Conservation (phyloP, 73 alveolate genomes). For the Tetrahymena thermophila region DNA sequence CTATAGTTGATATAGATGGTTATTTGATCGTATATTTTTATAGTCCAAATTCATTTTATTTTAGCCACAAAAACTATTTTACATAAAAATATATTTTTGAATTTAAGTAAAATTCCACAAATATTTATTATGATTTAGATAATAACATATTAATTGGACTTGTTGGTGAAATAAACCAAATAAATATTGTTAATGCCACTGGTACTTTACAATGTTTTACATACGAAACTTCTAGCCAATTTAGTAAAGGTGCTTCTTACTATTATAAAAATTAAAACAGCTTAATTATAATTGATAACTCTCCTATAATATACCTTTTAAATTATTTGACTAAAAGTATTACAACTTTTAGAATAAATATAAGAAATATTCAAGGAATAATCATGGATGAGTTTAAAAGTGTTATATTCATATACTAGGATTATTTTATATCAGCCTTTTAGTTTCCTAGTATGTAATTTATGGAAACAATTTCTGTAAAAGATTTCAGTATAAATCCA, state of each 20-base stretch:
- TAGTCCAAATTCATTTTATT: neutral
- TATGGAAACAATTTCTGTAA: neutral
- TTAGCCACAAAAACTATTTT: neutral
- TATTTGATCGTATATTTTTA: neutral
- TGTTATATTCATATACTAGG: neutral
- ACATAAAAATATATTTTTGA: neutral
- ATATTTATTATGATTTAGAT: neutral
- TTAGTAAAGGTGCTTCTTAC: neutral
- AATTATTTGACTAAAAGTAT: neutral
- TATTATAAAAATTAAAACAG: neutral
- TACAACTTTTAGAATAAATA: neutral
- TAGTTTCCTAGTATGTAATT: neutral
- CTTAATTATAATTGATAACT: neutral
- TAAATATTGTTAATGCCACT: too few species aligned
- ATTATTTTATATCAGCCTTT: neutral
- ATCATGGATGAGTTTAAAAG: neutral
- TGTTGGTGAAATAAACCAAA: neutral
- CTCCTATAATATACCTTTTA: neutral
- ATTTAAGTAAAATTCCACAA: neutral
- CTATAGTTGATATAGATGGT: neutral
- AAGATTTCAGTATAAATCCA: neutral
- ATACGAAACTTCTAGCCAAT: neutral
- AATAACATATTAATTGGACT: neutral
- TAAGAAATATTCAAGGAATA: neutral
- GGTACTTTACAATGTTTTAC: neutral